A percentile compares a stretch with the other conserved stretches of the same genome.
phyloP scores from a whole-genome alignment of 2,329 filamentous ascomycete genomes.

The Chrysoporthe puriensis region DNA sequence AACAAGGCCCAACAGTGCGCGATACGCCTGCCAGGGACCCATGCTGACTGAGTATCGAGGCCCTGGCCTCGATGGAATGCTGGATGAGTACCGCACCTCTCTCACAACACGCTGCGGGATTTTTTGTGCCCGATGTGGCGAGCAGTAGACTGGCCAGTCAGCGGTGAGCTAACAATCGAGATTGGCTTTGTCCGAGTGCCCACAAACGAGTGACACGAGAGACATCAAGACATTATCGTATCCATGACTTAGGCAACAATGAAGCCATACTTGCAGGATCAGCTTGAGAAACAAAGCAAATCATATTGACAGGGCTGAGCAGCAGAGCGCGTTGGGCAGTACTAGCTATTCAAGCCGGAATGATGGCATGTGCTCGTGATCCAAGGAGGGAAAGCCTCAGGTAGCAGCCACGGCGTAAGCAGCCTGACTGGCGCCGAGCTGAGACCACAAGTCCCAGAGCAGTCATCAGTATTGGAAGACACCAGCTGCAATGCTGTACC shows the following conservation, averaged over 20 bases:
- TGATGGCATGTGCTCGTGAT: neutral
- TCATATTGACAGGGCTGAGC: neutral
- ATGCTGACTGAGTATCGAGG: neutral
- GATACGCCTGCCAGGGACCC: neutral
- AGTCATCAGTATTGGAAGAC: neutral
- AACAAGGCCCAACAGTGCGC: neutral
- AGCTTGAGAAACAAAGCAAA: too few species aligned
- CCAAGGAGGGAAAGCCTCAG: neutral
- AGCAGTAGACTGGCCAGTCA: too few species aligned
- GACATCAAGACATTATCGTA: too few species aligned
- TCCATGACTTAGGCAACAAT: too few species aligned
- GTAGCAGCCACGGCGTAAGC: neutral
- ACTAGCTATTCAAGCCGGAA: too few species aligned
- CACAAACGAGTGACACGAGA: too few species aligned
- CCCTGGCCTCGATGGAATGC: neutral
- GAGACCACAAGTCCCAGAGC: neutral
- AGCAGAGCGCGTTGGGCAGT: neutral
- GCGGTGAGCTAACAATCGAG: too few species aligned
- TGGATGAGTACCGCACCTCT: neutral
- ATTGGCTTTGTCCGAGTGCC: too few species aligned
- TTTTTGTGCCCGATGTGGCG: neutral
- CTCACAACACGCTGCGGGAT: neutral
- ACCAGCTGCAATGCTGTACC: neutral
- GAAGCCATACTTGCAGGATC: too few species aligned
- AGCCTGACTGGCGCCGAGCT: neutral